Percentiles rank a stretch among this genome's conserved stretches.
Conservation (phyloP, 1,284 basidiomycete genomes). For the Rhodotorula mucilaginosa region DNA sequence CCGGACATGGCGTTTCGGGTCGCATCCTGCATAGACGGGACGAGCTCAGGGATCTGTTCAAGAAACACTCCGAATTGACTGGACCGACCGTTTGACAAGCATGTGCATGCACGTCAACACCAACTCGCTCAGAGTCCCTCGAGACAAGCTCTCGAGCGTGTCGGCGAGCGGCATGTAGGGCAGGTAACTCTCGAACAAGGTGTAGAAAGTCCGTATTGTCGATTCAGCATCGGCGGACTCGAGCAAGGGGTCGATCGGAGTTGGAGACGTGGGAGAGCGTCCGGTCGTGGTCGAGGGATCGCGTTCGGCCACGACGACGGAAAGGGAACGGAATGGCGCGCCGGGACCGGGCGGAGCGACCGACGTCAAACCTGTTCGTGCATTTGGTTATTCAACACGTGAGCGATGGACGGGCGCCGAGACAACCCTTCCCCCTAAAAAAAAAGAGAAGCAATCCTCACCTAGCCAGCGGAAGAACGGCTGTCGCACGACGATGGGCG, state of each 20-base stretch:
- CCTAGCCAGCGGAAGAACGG: slow-evolving; percentile 17
- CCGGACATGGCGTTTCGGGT: slow-evolving; percentile 1
- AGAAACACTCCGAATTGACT: not conserved
- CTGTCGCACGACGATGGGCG: slow-evolving; percentile 1
- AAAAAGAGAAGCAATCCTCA: not conserved
- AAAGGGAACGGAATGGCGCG: slow-evolving; percentile 2
- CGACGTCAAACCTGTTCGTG: not conserved
- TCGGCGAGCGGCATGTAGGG: slow-evolving; percentile 14
- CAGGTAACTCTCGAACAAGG: slow-evolving; percentile 13
- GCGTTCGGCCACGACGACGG: not conserved
- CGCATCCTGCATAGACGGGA: slow-evolving; percentile 1
- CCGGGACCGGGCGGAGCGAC: slow-evolving; percentile 7
- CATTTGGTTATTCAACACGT: not conserved
- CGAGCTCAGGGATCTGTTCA: not conserved
- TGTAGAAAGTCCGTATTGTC: slow-evolving; percentile 8
- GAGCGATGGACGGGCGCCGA: not conserved
- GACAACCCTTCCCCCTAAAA: not conserved
- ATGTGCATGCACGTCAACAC: slow-evolving; percentile 7
- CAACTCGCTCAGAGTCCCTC: slow-evolving; percentile 11
- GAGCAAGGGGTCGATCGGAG: not conserved
- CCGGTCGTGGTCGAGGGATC: not conserved
- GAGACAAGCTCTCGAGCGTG: not conserved
- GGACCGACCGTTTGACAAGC: slow-evolving; percentile 10
- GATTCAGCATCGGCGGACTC: slow-evolving; percentile 1
- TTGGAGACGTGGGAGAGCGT: not conserved